Percentiles rank a stretch among this genome's conserved stretches.
These are phyloP conservation scores for Penicillium expansum DNA, from an alignment of 2,329 filamentous ascomycete genomes.

Conservation along the genomic window DNA sequence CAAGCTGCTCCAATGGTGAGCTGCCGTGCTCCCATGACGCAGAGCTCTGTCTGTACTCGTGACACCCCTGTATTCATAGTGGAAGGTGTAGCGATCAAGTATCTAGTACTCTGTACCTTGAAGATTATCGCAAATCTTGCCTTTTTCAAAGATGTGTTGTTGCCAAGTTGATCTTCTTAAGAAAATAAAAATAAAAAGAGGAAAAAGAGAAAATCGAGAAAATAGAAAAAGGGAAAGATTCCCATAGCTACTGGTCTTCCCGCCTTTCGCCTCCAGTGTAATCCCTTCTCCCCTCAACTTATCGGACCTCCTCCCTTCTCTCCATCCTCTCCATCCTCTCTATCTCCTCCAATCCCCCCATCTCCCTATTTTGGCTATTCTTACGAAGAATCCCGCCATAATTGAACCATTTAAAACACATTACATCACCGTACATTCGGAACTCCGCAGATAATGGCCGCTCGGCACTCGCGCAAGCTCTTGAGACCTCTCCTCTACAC, in stretches of 20 bases:
- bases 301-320: not conserved
- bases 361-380: not conserved
- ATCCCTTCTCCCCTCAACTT: not conserved
- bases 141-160: constrained; percentile 4
- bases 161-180: not conserved
- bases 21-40: constrained; percentile 23
- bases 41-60: too few species aligned
- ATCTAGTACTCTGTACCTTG: not conserved
- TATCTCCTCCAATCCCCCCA: not conserved
- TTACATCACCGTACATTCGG: not conserved
- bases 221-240: not conserved
- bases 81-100: constrained; percentile 24
- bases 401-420: not conserved
- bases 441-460: constrained; percentile 34
- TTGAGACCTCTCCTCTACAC: constrained; percentile 60
- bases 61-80: constrained; percentile 7
- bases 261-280: not conserved
- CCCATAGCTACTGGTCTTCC: not conserved
- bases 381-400: not conserved
- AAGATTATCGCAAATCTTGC: constrained; percentile 11
- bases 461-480: constrained; percentile 48
- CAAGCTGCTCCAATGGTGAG: constrained; percentile 25
- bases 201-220: too few species aligned
- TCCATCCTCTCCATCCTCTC: too few species aligned
- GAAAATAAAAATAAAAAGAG: not conserved